Conservation (phyloP, 805 yeast species). For the Zygoascus bituminiphila region DNA sequence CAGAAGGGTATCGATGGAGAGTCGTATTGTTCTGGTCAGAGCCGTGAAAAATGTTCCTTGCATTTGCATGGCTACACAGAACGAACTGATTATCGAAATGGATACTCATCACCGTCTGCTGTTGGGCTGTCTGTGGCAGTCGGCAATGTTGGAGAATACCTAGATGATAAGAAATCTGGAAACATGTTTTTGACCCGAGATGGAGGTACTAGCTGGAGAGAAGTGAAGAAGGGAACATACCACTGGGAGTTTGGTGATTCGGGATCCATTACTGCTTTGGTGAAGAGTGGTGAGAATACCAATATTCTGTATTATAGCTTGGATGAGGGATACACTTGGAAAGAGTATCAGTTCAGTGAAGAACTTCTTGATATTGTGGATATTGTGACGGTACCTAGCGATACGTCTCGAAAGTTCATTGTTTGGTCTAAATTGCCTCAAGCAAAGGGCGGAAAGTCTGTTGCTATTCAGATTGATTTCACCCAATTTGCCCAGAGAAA, state of each 20-base stretch:
- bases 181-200: slow-evolving; percentile 77
- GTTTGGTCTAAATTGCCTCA: slow-evolving; percentile 47
- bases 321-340: slow-evolving; percentile 79
- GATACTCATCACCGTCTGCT: slow-evolving; percentile 82
- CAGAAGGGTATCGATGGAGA: slow-evolving; percentile 50
- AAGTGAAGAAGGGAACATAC: slow-evolving; percentile 59
- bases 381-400: slow-evolving; percentile 80
- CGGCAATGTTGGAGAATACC: slow-evolving; percentile 76
- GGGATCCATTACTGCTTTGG: slow-evolving; percentile 77
- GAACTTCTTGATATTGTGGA: slow-evolving; percentile 53
- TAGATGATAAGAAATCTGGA: slow-evolving; percentile 40
- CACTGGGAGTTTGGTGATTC: slow-evolving; percentile 98
- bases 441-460: slow-evolving; percentile 38
- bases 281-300: slow-evolving; percentile 50
- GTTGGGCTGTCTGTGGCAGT: slow-evolving; percentile 81
- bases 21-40: slow-evolving; percentile 41
- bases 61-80: slow-evolving; percentile 90
- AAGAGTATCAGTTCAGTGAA: slow-evolving; percentile 52
- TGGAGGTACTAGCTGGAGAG: slow-evolving; percentile 87
- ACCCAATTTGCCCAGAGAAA: slow-evolving; percentile 41
- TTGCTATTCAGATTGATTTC: slow-evolving; percentile 51
- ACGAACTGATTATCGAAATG: slow-evolving; percentile 72
- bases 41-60: slow-evolving; percentile 60
- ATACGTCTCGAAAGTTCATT: slow-evolving; percentile 73
- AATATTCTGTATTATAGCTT: slow-evolving; percentile 54